Evolutionary conservation across 2,329 filamentous ascomycete genomes (phyloP), one percentile per base, ranked within the genome.

Genomic region (Pseudogymnoascus verrucosus): DNA sequence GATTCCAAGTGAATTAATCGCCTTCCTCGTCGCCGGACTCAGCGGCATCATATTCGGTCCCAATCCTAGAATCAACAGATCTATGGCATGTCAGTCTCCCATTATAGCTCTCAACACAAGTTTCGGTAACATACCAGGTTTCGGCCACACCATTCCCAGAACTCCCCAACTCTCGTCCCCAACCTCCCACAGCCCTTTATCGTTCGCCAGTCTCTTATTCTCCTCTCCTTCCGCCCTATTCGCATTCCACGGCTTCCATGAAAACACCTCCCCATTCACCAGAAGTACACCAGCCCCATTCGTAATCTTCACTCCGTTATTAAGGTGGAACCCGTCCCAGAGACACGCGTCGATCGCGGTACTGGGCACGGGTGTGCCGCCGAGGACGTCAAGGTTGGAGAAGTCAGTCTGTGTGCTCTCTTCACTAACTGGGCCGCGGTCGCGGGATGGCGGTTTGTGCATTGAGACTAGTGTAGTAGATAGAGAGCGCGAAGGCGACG

Each of bases 61-160:
- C 3, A 95, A 84, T 1, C 95, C 95, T n/a, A 99, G 78, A 63
- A 99, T 89, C 42, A 99, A 78, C 16, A 98, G 78, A 78, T 98
- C 93, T 91, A 70, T 10, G 4, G 3, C 10, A 34, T 19, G 51
- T 57, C 28, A 57, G 51, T 34, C n/a, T 4, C 10, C 26, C 26
- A 16, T 54, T 26, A 19, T 8, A 6, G 6, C 65, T 26, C 21
- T 19, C 19, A 19, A 19, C 12, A 2, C 10, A 4, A 19, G 3
- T 10, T n/a, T 8, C 51, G 19, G 19, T 7, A 40, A 79, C 85
- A 65, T 78, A 96, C 91, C 91, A 71, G 93, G 93, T 74, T 93
- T 88, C 64, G 93, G 93, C 89, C 90, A 96, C 26, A 96, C 78
- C 66, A 93, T 69, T 60, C 87, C 85, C 74, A 98, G 78, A 47